Base-by-base conservation (phyloP, 108 stramenopile genomes). In the Nitzschia sp. region DNA sequence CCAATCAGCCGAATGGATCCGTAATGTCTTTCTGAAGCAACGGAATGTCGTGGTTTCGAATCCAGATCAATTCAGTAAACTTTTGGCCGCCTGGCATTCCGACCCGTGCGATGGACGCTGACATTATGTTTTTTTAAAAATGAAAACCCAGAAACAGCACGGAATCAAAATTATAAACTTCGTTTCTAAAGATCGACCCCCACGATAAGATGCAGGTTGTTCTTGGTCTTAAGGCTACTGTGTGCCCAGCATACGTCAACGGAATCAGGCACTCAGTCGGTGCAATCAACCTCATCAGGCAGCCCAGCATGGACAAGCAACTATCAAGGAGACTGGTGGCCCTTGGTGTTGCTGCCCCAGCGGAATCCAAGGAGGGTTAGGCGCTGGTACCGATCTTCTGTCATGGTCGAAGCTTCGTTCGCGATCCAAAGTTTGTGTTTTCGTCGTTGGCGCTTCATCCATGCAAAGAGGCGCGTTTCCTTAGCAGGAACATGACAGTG, bases 71-170 rank as follows among this genome's bases (percentile, higher is more conserved):
- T 79, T 87, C 45, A 3, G 15, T 26, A 22, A 71, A 16, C 33
- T 65, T 21, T 44, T 75, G 22, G 17, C 64, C 0, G 13, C 28
- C 2, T 87, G 85, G 85, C 54, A 78, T 30, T 17, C 45, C 11
- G 85, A 87, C 69, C 85, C 85, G 0, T 87, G 85, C 64, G 59
- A 64, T 32, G n/a, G n/a, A n/a, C n/a, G n/a, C n/a, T n/a, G n/a
- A n/a, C n/a, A n/a, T n/a, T n/a, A n/a, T n/a, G n/a, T n/a, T n/a
- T n/a, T n/a, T n/a, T n/a, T n/a, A n/a, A n/a, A n/a, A n/a, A n/a
- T n/a, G n/a, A n/a, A n/a, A n/a, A n/a, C n/a, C n/a, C n/a, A n/a
- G n/a, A n/a, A n/a, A n/a, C n/a, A n/a, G n/a, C n/a, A n/a, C n/a
- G n/a, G n/a, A n/a, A n/a, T n/a, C n/a, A n/a, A n/a, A n/a, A n/a